Evolutionary conservation across 2,329 filamentous ascomycete genomes (phyloP), one percentile per base, ranked within the genome.

Genomic region (Aspergillus quadricinctus): DNA sequence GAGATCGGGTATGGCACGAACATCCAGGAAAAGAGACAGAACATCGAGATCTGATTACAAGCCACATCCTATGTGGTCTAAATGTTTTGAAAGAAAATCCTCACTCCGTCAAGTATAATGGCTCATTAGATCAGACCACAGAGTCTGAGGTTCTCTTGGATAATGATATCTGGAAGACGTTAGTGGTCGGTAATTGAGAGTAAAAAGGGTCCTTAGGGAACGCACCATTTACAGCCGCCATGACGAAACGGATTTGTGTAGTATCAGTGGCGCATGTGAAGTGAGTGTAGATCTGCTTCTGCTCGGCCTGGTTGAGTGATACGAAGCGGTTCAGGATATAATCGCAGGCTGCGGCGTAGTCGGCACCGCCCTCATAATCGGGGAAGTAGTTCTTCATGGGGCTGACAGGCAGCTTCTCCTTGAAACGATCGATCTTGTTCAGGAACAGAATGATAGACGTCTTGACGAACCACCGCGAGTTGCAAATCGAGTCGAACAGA

Each of bases 291-390:
- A 99, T 97, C 77, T 99, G 94, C 83, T 99, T 99, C 54, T 92
- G 96, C 81, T 97, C 94, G 75, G 97, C 93, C 78, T 97, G 94
- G 81, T 99, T 99, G 73, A 99, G 81, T 73, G 90, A 94, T 69
- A 97, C 94, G 77, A 99, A 99, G 73, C 94, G 87, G 83, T 97
- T 97, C 61, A 99, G 85, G 70, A 99, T 97, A 80, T 99, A 99
- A 77, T 99, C 93, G 80, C 94, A 99, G 40, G 94, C 94, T 52
- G 91, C 89, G 43, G 89, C 88, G 72, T 99, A 99, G 77, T 99
- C 93, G 66, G 96, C 89, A 66, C 94, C 94, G 65, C 93, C 83
- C 80, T 97, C 93, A 72, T 88, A 89, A 69, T 88, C 86, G 48
- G 86, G 85, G 80, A 88, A 88, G 77, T 88, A 88, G 75, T 88